Conservation (phyloP, 176 grass and related monocot species). For the Carex kokanica region DNA sequence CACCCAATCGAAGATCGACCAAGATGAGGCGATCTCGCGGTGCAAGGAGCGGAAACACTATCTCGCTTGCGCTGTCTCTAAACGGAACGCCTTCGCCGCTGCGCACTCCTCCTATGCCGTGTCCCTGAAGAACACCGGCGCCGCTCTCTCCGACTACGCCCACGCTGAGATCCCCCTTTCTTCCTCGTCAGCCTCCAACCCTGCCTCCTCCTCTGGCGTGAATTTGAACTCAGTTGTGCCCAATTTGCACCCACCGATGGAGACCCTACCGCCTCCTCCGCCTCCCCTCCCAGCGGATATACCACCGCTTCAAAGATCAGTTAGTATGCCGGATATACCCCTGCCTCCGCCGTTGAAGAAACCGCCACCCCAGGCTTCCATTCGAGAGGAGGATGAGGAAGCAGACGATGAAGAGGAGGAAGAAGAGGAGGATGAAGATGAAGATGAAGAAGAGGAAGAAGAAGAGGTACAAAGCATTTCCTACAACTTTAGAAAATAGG, state of each 20-base stretch:
- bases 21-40: conserved; percentile 76
- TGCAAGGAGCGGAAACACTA: conserved; percentile 67
- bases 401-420: conserved; percentile 41
- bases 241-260: conserved; percentile 12
- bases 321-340: conserved; percentile 72
- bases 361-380: conserved; percentile 24
- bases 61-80: conserved; percentile 46
- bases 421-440: conserved; percentile 28
- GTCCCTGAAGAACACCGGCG: conserved; percentile 75
- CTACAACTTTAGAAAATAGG: neutral
- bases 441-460: conserved; percentile 4
- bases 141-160: conserved; percentile 72
- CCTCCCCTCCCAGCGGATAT: conserved; percentile 31
- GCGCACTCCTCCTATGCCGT: conserved; percentile 74
- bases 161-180: conserved; percentile 53
- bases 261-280: conserved; percentile 45
- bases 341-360: conserved; percentile 43
- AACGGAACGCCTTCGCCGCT: conserved; percentile 81
- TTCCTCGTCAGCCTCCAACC: neutral
- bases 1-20: conserved; percentile 84
- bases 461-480: conserved; percentile 3
- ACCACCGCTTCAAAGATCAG: conserved; percentile 57
- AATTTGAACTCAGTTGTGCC: conserved; percentile 30
- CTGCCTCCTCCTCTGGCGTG: conserved; percentile 29
- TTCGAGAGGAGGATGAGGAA: conserved; percentile 67